Evolutionary conservation across 257 asterid genomes (phyloP).

Genomic region (Ophiorrhiza pumila): DNA sequence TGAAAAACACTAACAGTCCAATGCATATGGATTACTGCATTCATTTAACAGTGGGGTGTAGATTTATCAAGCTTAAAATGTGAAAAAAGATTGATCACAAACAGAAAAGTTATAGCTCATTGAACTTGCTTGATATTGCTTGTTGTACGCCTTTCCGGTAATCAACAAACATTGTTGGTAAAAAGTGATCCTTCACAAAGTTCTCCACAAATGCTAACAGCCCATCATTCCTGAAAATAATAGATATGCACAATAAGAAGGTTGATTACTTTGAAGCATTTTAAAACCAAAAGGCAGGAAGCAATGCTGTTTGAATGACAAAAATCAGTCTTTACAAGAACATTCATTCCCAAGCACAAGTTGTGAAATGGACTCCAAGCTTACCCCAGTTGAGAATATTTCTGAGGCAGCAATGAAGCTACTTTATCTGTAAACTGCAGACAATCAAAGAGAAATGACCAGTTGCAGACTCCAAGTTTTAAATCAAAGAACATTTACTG

Average conservation of each 20-base stretch:
- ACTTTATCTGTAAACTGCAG: conserved; percentile 92
- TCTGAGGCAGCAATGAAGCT: conserved; percentile 93
- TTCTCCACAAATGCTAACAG: conserved; percentile 89
- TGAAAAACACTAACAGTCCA: neutral
- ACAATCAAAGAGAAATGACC: conserved; percentile 23
- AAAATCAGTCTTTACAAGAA: neutral
- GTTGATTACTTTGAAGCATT: neutral
- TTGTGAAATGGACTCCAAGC: conserved; percentile 23
- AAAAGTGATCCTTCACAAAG: conserved; percentile 97
- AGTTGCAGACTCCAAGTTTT: neutral
- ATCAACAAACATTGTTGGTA: conserved; percentile 98
- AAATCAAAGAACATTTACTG: neutral
- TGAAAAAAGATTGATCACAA: neutral
- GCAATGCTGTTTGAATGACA: neutral
- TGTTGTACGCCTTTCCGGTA: conserved; percentile 96
- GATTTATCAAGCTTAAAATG: neutral
- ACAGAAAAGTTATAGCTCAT: conserved; percentile 21
- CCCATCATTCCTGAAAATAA: conserved; percentile 85
- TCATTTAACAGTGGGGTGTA: neutral
- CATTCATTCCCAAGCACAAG: conserved; percentile 2
- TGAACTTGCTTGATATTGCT: conserved; percentile 96
- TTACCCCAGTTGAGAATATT: conserved; percentile 89
- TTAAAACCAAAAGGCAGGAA: neutral
- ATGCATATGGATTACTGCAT: neutral
- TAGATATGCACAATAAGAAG: conserved; percentile 8